Base-by-base conservation (phyloP, 1,284 basidiomycete genomes). In the Retiboletus flavoniger region DNA sequence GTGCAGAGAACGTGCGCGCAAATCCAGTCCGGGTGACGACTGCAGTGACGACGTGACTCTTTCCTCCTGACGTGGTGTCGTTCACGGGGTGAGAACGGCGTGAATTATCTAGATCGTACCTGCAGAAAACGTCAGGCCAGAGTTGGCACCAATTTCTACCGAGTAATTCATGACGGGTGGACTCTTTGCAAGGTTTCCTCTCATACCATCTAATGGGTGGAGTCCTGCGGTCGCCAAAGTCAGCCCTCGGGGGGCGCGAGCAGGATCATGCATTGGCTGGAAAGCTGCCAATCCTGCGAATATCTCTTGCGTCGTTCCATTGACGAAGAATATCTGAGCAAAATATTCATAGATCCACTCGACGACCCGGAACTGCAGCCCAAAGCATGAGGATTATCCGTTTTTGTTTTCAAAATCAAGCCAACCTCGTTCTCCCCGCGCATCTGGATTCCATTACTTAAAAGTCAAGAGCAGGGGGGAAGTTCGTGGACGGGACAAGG, bases 301-400 rank as follows among this genome's bases (percentile, higher is more conserved):
- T 24, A 62, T 28, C 26, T 64, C 62, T 42, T 47, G 40, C 8
- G 29, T 62, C 7, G 52, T 62, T 32, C 57, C 60, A 21, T 64
- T 54, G 13, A 39, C 32, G 19, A 63, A 64, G 9, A 14, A 7
- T 41, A 64, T 36, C 11, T 43, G 62, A 31, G 42, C 39, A 26
- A 62, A 62, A 34, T 62, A 62, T 35, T 62, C 60, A n/a, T 64
- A 62, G n/a, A 56, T 53, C 41, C 47, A 64, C 49, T 62, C 47
- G 6, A 38, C 35, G 7, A 38, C 0, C 3, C 31, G 2, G 13
- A 46, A 14, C 56, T 58, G 8, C 28, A 11, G 14, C n/a, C 13
- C 34, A 16, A 6, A 3, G 16, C 3, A 26, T 43, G 10, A 44
- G 24, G 1, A 14, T 34, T 17, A 11, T 26, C 28, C 8, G 16